Evolutionary conservation across 1,139 yeast genomes (phyloP).

Genomic region (Pichia inconspicua): DNA sequence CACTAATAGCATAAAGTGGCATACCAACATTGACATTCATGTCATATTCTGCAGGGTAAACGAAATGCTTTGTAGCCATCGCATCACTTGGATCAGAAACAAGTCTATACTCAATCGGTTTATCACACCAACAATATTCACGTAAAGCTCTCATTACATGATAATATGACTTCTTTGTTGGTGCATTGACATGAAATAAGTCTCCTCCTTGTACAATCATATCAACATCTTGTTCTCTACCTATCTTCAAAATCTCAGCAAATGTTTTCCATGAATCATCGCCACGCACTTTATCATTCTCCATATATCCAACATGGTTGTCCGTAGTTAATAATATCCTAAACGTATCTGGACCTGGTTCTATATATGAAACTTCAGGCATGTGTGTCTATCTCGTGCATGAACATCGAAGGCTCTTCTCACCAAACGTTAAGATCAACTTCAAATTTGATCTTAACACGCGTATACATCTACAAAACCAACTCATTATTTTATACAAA

Average conservation of each 20-base stretch:
- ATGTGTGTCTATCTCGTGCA: conserved; percentile 17
- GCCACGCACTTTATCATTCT: conserved; percentile 83
- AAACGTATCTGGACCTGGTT: conserved; percentile 51
- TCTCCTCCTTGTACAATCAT: conserved; percentile 92
- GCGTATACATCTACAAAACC: neutral
- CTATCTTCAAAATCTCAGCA: conserved; percentile 71
- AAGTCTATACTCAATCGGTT: conserved; percentile 80
- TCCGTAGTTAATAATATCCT: conserved; percentile 82
- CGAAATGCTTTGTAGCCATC: conserved; percentile 38
- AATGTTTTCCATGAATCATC: conserved; percentile 86
- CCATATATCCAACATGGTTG: conserved; percentile 92
- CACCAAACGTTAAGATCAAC: neutral
- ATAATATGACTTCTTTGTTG: conserved; percentile 76
- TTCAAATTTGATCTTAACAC: neutral
- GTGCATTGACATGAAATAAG: conserved; percentile 82
- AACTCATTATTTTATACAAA: neutral
- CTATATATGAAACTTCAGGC: conserved; percentile 36
- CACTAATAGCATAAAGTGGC: conserved; percentile 92
- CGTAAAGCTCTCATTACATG: conserved; percentile 75
- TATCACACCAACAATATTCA: conserved; percentile 70
- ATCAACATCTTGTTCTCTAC: conserved; percentile 70
- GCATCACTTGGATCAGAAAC: conserved; percentile 69
- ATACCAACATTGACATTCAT: conserved; percentile 80
- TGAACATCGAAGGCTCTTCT: too few species aligned
- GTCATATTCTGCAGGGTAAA: conserved; percentile 80